phyloP scores from a whole-genome alignment of 768 basidiomycete genomes.

The Trametes cubensis region DNA sequence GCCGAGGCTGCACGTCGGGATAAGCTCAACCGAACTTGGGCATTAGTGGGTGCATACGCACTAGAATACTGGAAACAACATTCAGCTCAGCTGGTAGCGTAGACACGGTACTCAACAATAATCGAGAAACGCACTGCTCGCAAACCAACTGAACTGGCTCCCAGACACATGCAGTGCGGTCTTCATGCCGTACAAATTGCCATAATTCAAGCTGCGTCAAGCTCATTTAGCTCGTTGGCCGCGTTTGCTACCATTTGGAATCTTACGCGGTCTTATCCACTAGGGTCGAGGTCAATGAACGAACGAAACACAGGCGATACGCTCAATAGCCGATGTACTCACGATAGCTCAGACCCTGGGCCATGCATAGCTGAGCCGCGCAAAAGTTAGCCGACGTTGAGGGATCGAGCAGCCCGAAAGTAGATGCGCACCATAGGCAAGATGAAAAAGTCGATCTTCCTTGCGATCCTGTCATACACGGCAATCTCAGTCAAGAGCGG shows the following conservation, averaged over 20 bases:
- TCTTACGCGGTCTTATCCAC: slow-evolving; percentile 38
- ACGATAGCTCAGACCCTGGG: slow-evolving; percentile 34
- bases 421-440: slow-evolving; percentile 28
- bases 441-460: slow-evolving; percentile 35
- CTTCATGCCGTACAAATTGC: slow-evolving; percentile 37
- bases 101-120: neutral
- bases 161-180: slow-evolving; percentile 20
- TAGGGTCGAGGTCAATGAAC: neutral
- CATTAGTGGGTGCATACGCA: too few species aligned
- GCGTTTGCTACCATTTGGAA: neutral
- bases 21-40: too few species aligned
- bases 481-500: neutral
- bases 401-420: too few species aligned
- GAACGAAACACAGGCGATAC: too few species aligned
- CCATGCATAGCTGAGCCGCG: slow-evolving; percentile 32
- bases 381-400: too few species aligned
- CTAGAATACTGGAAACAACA: slow-evolving; percentile 26
- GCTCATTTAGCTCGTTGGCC: neutral
- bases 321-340: neutral
- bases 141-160: slow-evolving; percentile 25
- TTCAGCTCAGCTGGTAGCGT: too few species aligned
- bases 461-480: slow-evolving; percentile 15
- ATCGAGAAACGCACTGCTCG: slow-evolving; percentile 11
- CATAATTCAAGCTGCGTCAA: slow-evolving; percentile 30
- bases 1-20: slow-evolving; percentile 25